Evolutionary conservation across 345 rosid genomes (phyloP).

Genomic region (Arabidopsis suecica): DNA sequence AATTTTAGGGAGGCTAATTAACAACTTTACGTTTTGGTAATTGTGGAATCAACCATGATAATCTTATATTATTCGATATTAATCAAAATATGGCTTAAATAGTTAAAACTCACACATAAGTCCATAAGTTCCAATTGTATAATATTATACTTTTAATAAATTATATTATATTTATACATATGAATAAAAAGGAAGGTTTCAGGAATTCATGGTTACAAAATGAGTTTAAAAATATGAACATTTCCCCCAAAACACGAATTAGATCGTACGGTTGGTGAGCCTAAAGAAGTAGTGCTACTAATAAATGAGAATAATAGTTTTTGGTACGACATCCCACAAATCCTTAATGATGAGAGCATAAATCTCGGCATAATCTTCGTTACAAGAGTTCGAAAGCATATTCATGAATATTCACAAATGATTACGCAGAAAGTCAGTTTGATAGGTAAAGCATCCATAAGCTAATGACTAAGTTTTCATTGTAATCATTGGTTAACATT

Average conservation of each 20-base stretch:
- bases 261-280: constrained; percentile 23
- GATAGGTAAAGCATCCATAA: constrained; percentile 30
- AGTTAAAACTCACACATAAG: not conserved
- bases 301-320: constrained; percentile 17
- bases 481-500: constrained; percentile 35
- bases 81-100: not conserved
- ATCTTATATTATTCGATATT: not conserved
- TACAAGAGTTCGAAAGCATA: constrained; percentile 25
- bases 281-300: not conserved
- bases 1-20: not conserved
- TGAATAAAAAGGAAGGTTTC: not conserved
- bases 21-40: not conserved
- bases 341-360: constrained; percentile 27
- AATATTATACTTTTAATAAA: not conserved
- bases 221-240: not conserved
- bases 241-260: not conserved
- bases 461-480: constrained; percentile 40
- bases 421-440: constrained; percentile 40
- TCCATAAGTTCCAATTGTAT: not conserved
- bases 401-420: constrained; percentile 34
- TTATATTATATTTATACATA: not conserved
- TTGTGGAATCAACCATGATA: not conserved
- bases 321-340: constrained; percentile 32
- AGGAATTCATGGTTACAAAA: not conserved
- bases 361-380: constrained; percentile 40